Evolutionary conservation across 1,284 basidiomycete genomes (phyloP).

Genomic region (Trametes versicolor): DNA sequence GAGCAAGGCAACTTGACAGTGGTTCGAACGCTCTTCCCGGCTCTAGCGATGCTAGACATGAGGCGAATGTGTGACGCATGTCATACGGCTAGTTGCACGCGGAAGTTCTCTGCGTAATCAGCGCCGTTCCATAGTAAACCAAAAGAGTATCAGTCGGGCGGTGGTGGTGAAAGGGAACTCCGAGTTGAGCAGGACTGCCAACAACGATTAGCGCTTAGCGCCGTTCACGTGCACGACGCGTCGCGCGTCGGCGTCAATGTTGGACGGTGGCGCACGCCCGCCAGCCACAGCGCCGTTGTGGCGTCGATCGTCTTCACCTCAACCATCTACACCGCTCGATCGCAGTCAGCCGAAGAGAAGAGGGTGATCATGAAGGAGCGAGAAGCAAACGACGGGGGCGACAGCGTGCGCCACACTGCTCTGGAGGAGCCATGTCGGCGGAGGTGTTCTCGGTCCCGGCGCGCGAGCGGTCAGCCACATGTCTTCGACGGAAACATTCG

Average conservation of each 20-base stretch:
- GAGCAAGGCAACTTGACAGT: no score
- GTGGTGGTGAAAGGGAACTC: background rate
- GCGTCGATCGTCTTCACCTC: slow-evolving; percentile 8
- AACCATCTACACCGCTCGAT: background rate
- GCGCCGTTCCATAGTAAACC: no score
- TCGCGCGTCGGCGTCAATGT: slow-evolving; percentile 20
- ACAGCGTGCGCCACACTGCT: background rate
- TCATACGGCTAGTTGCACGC: no score
- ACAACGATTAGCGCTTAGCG: no score
- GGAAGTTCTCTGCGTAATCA: no score
- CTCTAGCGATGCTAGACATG: no score
- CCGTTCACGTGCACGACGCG: slow-evolving; percentile 17
- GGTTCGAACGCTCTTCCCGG: no score
- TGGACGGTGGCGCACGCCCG: slow-evolving; percentile 8
- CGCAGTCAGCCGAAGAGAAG: background rate
- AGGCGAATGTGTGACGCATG: no score
- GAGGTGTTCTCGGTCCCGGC: background rate
- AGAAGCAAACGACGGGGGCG: background rate
- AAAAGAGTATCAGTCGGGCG: no score
- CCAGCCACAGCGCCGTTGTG: slow-evolving; percentile 13
- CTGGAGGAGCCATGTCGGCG: background rate
- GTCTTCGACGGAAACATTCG: background rate
- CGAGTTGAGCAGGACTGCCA: no score
- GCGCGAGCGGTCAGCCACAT: slow-evolving; percentile 4
- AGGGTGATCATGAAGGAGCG: background rate